Evolutionary conservation across 1,284 basidiomycete genomes (phyloP).

Genomic region (Pyrrhoderma lamaoense): DNA sequence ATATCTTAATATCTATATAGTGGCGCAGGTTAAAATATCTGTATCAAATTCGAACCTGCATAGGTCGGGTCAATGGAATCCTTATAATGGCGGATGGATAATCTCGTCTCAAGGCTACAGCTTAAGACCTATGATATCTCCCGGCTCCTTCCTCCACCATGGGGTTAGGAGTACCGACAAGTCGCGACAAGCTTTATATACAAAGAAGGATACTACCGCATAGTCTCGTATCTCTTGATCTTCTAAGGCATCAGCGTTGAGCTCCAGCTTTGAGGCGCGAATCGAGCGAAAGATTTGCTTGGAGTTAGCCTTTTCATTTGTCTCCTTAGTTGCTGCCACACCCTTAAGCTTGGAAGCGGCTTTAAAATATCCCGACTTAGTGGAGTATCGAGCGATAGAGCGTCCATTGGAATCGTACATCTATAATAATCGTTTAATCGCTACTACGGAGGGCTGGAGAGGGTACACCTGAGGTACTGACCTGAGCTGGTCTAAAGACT

Average conservation of each 20-base stretch:
- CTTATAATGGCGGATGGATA: no score
- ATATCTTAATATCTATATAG: no score
- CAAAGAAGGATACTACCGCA: constrained; percentile 7
- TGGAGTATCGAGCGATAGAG: neutral
- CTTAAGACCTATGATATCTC: neutral
- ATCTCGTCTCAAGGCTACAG: neutral
- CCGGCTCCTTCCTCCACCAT: constrained; percentile 5
- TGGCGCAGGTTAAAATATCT: no score
- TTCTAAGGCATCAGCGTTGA: neutral
- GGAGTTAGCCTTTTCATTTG: no score
- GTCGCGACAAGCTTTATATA: constrained; percentile 8
- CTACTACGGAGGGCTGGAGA: neutral
- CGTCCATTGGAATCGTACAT: neutral
- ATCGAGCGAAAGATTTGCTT: neutral
- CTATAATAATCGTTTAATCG: neutral
- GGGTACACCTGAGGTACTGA: neutral
- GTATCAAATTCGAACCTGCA: no score
- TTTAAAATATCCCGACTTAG: neutral
- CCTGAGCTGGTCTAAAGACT: constrained; percentile 8
- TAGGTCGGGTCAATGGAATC: no score
- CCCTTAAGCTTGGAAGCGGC: neutral
- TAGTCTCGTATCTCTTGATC: neutral
- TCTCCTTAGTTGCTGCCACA: no score
- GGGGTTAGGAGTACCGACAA: constrained; percentile 1
- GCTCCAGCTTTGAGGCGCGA: neutral